Base-by-base conservation (phyloP, 352 stramenopile genomes). In the Halophytophthora polymorphica region DNA sequence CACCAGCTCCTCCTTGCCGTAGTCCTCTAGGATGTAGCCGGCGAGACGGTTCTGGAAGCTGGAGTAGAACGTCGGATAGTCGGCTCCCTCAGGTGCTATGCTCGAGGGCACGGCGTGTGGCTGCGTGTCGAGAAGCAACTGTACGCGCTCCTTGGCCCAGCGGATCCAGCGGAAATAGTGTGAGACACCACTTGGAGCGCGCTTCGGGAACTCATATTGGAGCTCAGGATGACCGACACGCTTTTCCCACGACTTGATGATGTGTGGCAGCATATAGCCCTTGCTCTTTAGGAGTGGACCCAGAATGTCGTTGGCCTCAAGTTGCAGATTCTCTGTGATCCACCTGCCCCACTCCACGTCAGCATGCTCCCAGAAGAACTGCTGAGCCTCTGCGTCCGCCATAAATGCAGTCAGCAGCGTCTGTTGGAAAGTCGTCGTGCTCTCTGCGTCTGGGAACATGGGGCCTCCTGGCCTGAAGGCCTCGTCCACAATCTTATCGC, bases 111-210 rank as follows among this genome's bases (percentile, higher is more conserved):
- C 66, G 29, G 56, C 35, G 4, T 56, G 50, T 15, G 48, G 41
- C 17, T 74, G 59, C 12, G 64, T 61, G 46, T 87, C 60, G 28
- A 77, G 52, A 3, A 88, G 37, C 37, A 74, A 56, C 35, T 86
- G 72, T 12, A 83, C 53, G 18, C 72, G 71, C 55, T 88, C 77
- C 47, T 90, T 90, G 14, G 51, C 47, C 73, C 75, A 90, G 17
- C 77, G 75, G 23, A 90, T 66, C 75, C 77, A 90, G 6, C 69
- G 65, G 39, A 86, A 88, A 56, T 85, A 88, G 34, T 88, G 73
- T 23, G 71, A 71, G 21, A 88, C 61, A 22, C 61, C 72, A 50
- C 59, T 86, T 12, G 84, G 52, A 0, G 58, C 51, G 8, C 50
- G 60, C 54, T 78, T 84, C 1, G 79, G 73, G 33, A 86, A 81